Evolutionary conservation across 495 filamentous ascomycete species (phyloP).

Genomic region (Jackrogersella multiformis): DNA sequence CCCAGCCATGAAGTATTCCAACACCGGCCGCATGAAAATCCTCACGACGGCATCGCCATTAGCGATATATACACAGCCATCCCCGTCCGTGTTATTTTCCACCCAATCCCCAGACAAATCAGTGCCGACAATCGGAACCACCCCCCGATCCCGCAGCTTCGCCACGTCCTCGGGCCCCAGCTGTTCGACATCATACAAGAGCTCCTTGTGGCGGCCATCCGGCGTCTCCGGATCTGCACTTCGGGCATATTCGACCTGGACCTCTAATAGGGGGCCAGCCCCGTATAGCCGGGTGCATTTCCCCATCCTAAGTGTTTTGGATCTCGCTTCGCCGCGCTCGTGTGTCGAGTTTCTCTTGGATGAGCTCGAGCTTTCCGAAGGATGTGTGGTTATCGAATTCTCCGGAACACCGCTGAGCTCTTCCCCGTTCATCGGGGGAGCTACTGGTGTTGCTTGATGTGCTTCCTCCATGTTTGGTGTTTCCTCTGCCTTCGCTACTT

Average conservation of each 20-base stretch:
- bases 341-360: background rate
- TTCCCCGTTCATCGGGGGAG: background rate
- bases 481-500: background rate
- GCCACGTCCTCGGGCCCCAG: conserved; percentile 6
- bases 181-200: conserved; percentile 8
- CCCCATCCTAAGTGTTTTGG: conserved; percentile 12
- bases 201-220: conserved; percentile 1
- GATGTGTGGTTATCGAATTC: background rate
- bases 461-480: background rate
- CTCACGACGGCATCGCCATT: conserved; percentile 22
- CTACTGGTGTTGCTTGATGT: background rate
- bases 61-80: conserved; percentile 22
- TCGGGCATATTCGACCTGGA: conserved; percentile 44
- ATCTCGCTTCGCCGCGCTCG: background rate
- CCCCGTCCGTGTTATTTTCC: conserved; percentile 5
- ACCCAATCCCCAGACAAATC: conserved; percentile 11
- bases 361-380: background rate
- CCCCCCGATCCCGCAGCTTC: background rate
- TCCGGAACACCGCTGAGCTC: background rate
- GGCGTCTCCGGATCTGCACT: background rate
- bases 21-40: background rate
- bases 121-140: background rate
- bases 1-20: background rate
- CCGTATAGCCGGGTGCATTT: conserved; percentile 32
- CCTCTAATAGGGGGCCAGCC: conserved; percentile 31